Percentiles rank a stretch among this genome's conserved stretches.
Evolutionary conservation across 257 asterid genomes (phyloP).

Genomic region (Lithospermum erythrorhizon): DNA sequence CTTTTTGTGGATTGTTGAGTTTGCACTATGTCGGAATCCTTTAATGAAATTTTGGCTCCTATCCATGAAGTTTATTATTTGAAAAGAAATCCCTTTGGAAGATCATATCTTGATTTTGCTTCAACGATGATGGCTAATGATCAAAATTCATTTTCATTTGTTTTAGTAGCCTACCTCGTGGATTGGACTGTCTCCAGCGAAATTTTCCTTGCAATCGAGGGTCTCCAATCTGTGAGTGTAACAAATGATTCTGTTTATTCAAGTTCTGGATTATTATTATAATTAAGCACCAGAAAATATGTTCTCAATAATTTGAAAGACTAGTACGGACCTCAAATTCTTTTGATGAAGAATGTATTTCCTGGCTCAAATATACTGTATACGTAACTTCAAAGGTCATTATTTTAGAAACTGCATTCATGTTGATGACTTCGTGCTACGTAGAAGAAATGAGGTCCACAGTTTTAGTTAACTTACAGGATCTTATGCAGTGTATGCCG

Average conservation of each 20-base stretch:
- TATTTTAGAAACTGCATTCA: background rate
- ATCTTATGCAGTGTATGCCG: too few relatives aligned
- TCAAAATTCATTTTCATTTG: slow-evolving; percentile 3
- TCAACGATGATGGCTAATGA: background rate
- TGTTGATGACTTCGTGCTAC: too few relatives aligned
- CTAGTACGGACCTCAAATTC: background rate
- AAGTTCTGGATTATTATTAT: background rate
- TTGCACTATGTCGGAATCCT: too few relatives aligned
- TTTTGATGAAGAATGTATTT: background rate
- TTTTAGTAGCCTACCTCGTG: slow-evolving; percentile 39
- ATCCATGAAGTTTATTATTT: too few relatives aligned
- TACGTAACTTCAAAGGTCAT: background rate
- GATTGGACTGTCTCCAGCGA: slow-evolving; percentile 63
- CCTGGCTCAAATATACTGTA: background rate
- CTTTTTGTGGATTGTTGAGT: too few relatives aligned
- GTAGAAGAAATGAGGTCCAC: too few relatives aligned
- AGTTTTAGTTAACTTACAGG: too few relatives aligned
- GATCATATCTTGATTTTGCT: background rate
- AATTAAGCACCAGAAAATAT: background rate
- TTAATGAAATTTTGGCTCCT: too few relatives aligned
- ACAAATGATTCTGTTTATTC: background rate
- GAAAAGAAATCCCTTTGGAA: background rate
- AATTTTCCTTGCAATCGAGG: slow-evolving; percentile 62
- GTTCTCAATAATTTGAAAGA: background rate
- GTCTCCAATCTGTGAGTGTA: slow-evolving; percentile 41